These are phyloP conservation scores for Hericium coralloides DNA, from an alignment of 768 basidiomycete species.

Conservation along the genomic window DNA sequence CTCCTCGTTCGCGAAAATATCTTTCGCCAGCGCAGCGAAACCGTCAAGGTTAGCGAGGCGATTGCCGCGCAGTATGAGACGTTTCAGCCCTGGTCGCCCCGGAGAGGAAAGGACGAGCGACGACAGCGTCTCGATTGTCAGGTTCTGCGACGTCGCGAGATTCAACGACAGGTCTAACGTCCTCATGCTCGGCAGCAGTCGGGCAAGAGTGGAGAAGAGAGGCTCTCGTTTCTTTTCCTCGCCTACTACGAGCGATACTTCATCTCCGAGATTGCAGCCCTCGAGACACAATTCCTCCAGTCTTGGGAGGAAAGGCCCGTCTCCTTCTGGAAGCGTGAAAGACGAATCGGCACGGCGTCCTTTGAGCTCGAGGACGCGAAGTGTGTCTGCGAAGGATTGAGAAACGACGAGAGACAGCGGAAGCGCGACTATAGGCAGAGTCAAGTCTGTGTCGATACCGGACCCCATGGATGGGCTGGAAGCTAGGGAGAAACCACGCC, in stretches of 20 bases:
- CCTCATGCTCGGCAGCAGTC: constrained; percentile 61
- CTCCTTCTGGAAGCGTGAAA: constrained; percentile 40
- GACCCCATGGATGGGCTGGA: background rate
- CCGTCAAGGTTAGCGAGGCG: constrained; percentile 51
- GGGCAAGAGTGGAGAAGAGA: constrained; percentile 48
- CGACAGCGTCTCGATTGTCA: constrained; percentile 40
- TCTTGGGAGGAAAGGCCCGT: constrained; percentile 42
- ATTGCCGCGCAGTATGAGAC: constrained; percentile 65
- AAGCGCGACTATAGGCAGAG: constrained; percentile 9
- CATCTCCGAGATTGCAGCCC: constrained; percentile 61
- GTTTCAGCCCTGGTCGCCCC: constrained; percentile 47
- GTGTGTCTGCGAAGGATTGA: constrained; percentile 12
- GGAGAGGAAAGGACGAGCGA: constrained; percentile 34
- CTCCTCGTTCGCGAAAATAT: constrained; percentile 38
- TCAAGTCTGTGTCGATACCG: background rate
- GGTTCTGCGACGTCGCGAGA: constrained; percentile 41
- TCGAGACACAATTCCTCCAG: constrained; percentile 71
- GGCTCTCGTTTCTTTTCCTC: constrained; percentile 41
- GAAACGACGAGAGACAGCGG: constrained; percentile 9
- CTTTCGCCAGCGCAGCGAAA: constrained; percentile 48
- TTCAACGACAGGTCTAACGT: constrained; percentile 77
- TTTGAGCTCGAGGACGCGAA: constrained; percentile 42
- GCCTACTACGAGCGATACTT: constrained; percentile 38
- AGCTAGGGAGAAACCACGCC: constrained; percentile 2
- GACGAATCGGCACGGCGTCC: constrained; percentile 62